A percentile compares a stretch with the other conserved stretches of the same genome.
phyloP scores from a whole-genome alignment of 768 basidiomycete genomes.

The Lentinula lateritia region DNA sequence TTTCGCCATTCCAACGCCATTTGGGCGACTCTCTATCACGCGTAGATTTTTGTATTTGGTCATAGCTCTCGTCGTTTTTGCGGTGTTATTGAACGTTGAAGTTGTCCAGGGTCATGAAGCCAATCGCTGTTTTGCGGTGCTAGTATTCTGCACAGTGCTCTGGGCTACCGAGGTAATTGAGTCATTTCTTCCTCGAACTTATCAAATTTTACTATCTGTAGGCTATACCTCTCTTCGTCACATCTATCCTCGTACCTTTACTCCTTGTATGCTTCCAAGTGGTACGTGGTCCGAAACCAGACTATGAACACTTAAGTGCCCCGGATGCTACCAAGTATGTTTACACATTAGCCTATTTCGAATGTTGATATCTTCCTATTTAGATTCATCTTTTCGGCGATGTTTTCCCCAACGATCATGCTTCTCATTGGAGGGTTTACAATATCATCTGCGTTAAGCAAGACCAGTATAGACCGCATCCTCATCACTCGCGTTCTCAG shows the following conservation, averaged over 20 bases:
- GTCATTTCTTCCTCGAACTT: not conserved
- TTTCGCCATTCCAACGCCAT: slow-evolving; percentile 55
- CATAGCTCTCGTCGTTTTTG: slow-evolving; percentile 53
- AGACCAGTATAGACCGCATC: slow-evolving; percentile 90
- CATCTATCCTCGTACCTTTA: slow-evolving; percentile 84
- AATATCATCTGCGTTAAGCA: slow-evolving; percentile 92
- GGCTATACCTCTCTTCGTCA: slow-evolving; percentile 98
- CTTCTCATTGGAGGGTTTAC: slow-evolving; percentile 97
- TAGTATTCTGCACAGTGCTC: slow-evolving; percentile 84
- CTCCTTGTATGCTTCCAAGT: slow-evolving; percentile 84
- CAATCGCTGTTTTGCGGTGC: slow-evolving; percentile 85
- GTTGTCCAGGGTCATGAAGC: slow-evolving; percentile 63
- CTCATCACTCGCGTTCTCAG: slow-evolving; percentile 87
- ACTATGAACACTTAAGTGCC: slow-evolving; percentile 26
- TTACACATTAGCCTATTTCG: not conserved
- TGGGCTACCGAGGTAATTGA: slow-evolving; percentile 89
- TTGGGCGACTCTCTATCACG: slow-evolving; percentile 64
- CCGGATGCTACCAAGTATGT: slow-evolving; percentile 78
- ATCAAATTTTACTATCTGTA: slow-evolving; percentile 21
- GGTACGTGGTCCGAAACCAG: slow-evolving; percentile 48
- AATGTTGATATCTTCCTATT: slow-evolving; percentile 7
- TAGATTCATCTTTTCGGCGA: slow-evolving; percentile 87
- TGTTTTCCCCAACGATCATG: slow-evolving; percentile 99
- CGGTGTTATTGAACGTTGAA: slow-evolving; percentile 52
- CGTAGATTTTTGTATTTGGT: slow-evolving; percentile 53